Evolutionary conservation across 129 eudicot species (phyloP).

Genomic region (Sambucus nigra): DNA sequence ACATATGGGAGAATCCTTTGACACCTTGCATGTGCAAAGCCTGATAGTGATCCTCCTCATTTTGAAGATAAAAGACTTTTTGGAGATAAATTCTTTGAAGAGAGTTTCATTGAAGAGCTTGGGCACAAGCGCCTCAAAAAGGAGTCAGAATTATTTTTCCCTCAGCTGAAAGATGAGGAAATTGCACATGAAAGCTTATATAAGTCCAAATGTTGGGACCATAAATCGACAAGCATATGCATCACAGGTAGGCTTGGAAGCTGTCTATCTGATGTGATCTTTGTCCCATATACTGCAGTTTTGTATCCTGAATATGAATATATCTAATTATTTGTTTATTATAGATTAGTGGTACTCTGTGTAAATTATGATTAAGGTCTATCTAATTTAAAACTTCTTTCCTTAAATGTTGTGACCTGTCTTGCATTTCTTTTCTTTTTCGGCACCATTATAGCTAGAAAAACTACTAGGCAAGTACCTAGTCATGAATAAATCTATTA

Average conservation of each 20-base stretch:
- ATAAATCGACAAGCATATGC: not conserved
- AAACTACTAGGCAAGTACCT: too few relatives aligned
- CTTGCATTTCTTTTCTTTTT: not conserved
- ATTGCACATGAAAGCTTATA: not conserved
- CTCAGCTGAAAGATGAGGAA: not conserved
- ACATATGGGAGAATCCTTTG: conserved; percentile 96
- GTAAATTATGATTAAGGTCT: conserved; percentile 9
- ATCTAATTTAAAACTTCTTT: not conserved
- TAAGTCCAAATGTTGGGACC: not conserved
- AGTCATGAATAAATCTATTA: too few relatives aligned
- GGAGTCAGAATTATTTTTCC: too few relatives aligned
- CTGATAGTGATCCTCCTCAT: conserved; percentile 18
- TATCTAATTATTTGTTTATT: not conserved
- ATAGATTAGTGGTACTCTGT: not conserved
- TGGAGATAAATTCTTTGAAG: not conserved
- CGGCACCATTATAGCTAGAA: too few relatives aligned
- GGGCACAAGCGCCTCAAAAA: not conserved
- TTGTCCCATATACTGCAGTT: conserved; percentile 5
- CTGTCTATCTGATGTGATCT: not conserved
- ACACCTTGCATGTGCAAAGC: conserved; percentile 99
- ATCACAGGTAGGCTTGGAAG: not conserved
- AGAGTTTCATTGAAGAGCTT: not conserved
- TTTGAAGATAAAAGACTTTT: conserved; percentile 14
- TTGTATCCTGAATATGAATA: conserved; percentile 9
- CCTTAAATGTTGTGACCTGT: not conserved